A percentile compares a stretch with the other conserved stretches of the same genome.
phyloP scores from a whole-genome alignment of 441 rosid genomes.

The Eruca vesicaria region DNA sequence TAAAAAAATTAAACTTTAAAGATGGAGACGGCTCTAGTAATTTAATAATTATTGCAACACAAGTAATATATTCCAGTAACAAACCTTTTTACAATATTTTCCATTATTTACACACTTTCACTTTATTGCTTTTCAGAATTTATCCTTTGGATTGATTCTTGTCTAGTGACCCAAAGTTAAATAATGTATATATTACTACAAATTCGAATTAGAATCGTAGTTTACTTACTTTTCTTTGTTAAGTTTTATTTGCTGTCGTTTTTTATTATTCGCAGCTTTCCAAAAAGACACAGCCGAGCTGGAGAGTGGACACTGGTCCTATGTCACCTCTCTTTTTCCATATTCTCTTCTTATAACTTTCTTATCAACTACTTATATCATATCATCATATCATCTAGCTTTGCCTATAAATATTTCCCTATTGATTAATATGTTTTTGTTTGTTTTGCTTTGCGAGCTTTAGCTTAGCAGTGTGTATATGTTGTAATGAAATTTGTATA shows the following conservation, averaged over 20 bases:
- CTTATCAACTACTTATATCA: neutral
- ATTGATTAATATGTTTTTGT: neutral
- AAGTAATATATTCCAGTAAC: neutral
- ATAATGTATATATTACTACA: neutral
- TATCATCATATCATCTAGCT: neutral
- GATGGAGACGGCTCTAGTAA: neutral
- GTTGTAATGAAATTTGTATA: neutral
- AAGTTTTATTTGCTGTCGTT: neutral
- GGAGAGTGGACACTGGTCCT: slow-evolving; percentile 13
- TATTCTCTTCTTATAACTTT: slow-evolving; percentile 9
- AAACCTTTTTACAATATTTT: neutral
- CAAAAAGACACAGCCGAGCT: slow-evolving; percentile 20
- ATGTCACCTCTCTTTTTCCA: neutral
- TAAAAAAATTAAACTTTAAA: neutral
- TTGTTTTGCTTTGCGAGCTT: neutral
- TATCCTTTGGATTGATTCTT: slow-evolving; percentile 23
- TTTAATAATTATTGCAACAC: neutral
- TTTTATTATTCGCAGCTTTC: slow-evolving; percentile 21
- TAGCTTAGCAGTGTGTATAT: neutral
- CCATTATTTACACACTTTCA: neutral
- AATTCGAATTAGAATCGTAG: neutral
- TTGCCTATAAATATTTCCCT: neutral
- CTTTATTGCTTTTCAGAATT: slow-evolving; percentile 10
- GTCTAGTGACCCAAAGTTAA: neutral
- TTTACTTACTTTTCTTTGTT: neutral